Evolutionary conservation across 768 basidiomycete species (phyloP).

Genomic region (Panellus pusillus): DNA sequence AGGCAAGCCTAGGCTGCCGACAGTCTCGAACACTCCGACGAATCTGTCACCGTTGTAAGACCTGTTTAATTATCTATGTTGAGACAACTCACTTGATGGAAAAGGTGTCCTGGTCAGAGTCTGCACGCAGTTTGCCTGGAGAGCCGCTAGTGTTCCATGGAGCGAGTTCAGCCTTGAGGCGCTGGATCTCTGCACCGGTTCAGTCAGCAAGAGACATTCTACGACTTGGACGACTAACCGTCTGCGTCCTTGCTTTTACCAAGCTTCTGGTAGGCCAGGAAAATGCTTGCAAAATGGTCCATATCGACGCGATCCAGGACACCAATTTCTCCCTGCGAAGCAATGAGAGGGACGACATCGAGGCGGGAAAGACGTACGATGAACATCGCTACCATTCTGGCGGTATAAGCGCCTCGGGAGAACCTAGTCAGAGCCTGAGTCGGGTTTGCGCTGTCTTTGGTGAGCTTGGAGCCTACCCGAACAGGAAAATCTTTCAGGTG

Average conservation of each 20-base stretch:
- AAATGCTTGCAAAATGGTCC: conserved; percentile 70
- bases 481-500: conserved; percentile 61
- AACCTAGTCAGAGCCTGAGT: conserved; percentile 31
- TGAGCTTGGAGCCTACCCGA: conserved; percentile 38
- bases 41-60: conserved; percentile 29
- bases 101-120: conserved; percentile 48
- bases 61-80: conserved; percentile 28
- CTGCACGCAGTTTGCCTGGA: conserved; percentile 52
- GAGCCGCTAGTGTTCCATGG: conserved; percentile 56
- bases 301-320: conserved; percentile 69
- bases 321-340: conserved; percentile 62
- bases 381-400: conserved; percentile 69
- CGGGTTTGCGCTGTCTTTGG: no score
- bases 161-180: conserved; percentile 44
- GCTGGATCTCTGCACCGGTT: conserved; percentile 32
- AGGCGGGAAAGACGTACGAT: conserved; percentile 42
- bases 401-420: conserved; percentile 77
- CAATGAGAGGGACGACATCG: background rate
- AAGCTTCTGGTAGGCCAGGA: conserved; percentile 59
- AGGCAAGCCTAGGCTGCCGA: conserved; percentile 58
- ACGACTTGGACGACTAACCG: conserved; percentile 33
- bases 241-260: conserved; percentile 50
- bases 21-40: conserved; percentile 76
- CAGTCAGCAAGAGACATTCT: background rate
- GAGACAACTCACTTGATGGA: conserved; percentile 54